phyloP scores from a whole-genome alignment of 2,329 filamentous ascomycete species.

The Fusarium begoniae region DNA sequence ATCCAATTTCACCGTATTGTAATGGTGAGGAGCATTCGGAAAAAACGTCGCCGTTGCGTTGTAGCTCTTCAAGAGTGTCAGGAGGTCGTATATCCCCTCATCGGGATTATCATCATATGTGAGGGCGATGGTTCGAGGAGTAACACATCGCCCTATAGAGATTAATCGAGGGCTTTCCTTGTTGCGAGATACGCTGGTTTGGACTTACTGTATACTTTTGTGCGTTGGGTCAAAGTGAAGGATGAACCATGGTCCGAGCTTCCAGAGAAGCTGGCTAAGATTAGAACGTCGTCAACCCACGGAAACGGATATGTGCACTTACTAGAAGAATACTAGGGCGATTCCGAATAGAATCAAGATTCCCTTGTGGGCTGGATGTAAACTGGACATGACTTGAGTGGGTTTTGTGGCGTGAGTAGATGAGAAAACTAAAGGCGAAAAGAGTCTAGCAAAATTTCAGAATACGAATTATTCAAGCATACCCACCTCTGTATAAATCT shows the following conservation, averaged over 20 bases:
- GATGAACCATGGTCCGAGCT: not conserved
- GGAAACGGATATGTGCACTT: fast-evolving
- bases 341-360: not conserved
- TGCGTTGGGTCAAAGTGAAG: not conserved
- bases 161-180: not conserved
- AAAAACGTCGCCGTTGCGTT: not conserved
- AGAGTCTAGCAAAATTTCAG: not conserved
- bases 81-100: not conserved
- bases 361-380: not conserved
- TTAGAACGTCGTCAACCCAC: fast-evolving
- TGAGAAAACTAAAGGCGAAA: not conserved
- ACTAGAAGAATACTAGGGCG: not conserved
- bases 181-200: fast-evolving
- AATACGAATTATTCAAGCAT: not conserved
- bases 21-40: not conserved
- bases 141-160: not conserved
- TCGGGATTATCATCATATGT: not conserved
- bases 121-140: not conserved
- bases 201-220: not conserved
- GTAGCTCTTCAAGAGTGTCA: not conserved
- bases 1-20: not conserved
- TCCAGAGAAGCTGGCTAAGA: not conserved
- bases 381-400: not conserved
- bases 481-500: not conserved
- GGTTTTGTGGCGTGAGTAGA: not conserved